These are phyloP conservation scores for Tricholomella constricta DNA, from an alignment of 768 basidiomycete genomes.

Conservation along the genomic window DNA sequence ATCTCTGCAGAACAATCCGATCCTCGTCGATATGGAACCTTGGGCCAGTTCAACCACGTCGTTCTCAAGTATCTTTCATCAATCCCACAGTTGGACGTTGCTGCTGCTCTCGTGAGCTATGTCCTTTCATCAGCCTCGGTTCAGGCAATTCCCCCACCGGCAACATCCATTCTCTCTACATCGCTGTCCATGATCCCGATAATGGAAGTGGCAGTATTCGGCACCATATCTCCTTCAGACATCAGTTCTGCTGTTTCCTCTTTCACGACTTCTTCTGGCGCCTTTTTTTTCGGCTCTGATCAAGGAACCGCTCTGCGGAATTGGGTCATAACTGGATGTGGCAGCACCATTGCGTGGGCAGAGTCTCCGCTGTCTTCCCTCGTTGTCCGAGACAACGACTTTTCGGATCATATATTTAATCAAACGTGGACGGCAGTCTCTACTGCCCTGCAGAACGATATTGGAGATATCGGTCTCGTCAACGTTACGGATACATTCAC, in stretches of 20 bases:
- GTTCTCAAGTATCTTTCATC: constrained; percentile 56
- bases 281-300: constrained; percentile 62
- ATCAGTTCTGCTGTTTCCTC: constrained; percentile 49
- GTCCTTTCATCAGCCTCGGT: constrained; percentile 38
- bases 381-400: constrained; percentile 52
- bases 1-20: constrained; percentile 38
- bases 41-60: constrained; percentile 56
- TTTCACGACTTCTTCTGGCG: constrained; percentile 48
- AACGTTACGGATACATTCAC: constrained; percentile 50
- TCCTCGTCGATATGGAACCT: constrained; percentile 57
- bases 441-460: constrained; percentile 33
- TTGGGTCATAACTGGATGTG: constrained; percentile 51
- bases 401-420: constrained; percentile 46
- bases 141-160: constrained; percentile 41
- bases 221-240: constrained; percentile 51
- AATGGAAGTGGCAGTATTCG: constrained; percentile 68
- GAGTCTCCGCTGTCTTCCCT: constrained; percentile 49
- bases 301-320: constrained; percentile 48
- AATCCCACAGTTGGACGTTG: constrained; percentile 46
- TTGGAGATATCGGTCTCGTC: constrained; percentile 33
- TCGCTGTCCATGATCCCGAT: constrained; percentile 49
- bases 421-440: constrained; percentile 50
- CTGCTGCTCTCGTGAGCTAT: constrained; percentile 50
- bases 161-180: constrained; percentile 38
- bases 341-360: constrained; percentile 50